phyloP scores from a whole-genome alignment of 805 yeast species.

The Zygoascus bituminiphila region DNA sequence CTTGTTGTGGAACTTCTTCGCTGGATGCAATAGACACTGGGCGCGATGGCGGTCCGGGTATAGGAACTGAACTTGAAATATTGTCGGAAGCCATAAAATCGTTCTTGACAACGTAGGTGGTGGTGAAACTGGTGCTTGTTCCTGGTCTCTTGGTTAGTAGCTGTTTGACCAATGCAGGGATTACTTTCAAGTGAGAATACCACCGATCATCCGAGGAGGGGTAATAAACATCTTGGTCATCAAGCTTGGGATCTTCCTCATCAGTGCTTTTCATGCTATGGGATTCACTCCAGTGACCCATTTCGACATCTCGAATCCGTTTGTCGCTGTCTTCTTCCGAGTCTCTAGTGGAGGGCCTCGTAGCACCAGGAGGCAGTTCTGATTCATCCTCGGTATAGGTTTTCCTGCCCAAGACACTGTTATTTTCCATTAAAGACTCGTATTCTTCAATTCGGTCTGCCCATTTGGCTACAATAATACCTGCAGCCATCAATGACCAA shows the following conservation, averaged over 20 bases:
- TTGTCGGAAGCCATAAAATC: neutral
- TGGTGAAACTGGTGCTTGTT: neutral
- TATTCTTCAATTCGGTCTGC: conserved; percentile 15
- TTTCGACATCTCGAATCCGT: neutral
- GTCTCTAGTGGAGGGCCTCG: neutral
- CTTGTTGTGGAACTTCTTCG: neutral
- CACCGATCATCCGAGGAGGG: neutral
- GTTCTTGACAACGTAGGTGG: neutral
- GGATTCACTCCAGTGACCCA: neutral
- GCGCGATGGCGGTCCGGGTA: neutral
- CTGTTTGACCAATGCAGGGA: neutral
- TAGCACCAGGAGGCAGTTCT: neutral
- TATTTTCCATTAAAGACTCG: conserved; percentile 9
- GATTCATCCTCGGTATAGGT: conserved; percentile 15
- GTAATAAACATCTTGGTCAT: too few species aligned
- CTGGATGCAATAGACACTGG: neutral
- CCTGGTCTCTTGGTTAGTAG: neutral
- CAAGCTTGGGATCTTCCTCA: neutral
- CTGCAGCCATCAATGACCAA: conserved; percentile 11
- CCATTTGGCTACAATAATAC: conserved; percentile 18
- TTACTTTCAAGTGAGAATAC: neutral
- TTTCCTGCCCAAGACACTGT: conserved; percentile 18
- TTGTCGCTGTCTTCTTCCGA: neutral
- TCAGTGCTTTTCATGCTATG: neutral
- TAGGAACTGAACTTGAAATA: neutral